A percentile compares a stretch with the other conserved stretches of the same genome.
Evolutionary conservation across 2,329 filamentous ascomycete genomes (phyloP).

Genomic region (Pseudodiploospora longispora): DNA sequence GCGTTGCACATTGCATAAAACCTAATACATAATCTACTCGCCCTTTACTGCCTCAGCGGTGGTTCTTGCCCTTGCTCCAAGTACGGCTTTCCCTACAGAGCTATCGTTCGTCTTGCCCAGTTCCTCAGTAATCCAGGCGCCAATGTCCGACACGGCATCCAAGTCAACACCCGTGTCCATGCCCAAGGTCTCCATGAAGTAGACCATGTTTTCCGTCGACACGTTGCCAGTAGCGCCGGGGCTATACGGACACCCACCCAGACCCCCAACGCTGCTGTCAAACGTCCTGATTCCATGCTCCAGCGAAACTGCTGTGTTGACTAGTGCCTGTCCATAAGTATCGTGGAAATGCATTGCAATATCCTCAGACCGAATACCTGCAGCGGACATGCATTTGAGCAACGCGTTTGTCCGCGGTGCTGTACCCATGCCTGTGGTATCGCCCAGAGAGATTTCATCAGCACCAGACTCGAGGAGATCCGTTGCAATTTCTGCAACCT

Average conservation of each 20-base stretch:
- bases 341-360: constrained; percentile 84
- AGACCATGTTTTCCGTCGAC: constrained; percentile 75
- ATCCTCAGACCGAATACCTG: constrained; percentile 60
- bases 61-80: constrained; percentile 38
- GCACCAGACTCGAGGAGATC: constrained; percentile 77
- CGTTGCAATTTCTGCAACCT: constrained; percentile 57
- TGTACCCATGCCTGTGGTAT: constrained; percentile 87
- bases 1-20: background rate
- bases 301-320: constrained; percentile 70
- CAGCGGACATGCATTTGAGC: constrained; percentile 55
- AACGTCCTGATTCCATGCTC: constrained; percentile 72
- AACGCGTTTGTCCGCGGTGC: constrained; percentile 60
- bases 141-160: constrained; percentile 58
- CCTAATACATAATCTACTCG: background rate
- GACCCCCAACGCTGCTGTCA: constrained; percentile 69
- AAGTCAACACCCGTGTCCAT: constrained; percentile 67
- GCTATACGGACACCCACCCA: constrained; percentile 79
- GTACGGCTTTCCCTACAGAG: constrained; percentile 57
- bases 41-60: constrained; percentile 16
- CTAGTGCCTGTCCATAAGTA: constrained; percentile 78
- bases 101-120: constrained; percentile 57
- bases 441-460: constrained; percentile 82
- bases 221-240: constrained; percentile 84
- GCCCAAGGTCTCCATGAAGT: constrained; percentile 66
- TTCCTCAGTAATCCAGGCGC: constrained; percentile 61